These are phyloP conservation scores for Ganoderma sp. DNA, from an alignment of 1,284 basidiomycete genomes.

Conservation along the genomic window DNA sequence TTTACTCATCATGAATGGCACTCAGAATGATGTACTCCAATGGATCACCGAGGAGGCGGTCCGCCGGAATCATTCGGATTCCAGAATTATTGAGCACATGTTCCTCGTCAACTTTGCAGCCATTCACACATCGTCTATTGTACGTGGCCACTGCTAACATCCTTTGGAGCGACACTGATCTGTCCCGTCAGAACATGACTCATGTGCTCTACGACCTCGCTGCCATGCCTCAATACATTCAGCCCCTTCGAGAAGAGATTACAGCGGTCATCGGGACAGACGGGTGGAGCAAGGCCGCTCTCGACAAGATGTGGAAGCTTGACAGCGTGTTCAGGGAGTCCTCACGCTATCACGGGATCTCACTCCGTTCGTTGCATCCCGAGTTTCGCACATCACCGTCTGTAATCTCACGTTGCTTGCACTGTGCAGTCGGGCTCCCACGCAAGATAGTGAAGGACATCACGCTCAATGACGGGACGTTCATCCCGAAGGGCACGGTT, in stretches of 20 bases:
- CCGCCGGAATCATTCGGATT: slow-evolving; percentile 16
- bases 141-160: slow-evolving; percentile 10
- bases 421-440: slow-evolving; percentile 23
- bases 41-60: slow-evolving; percentile 38
- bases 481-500: slow-evolving; percentile 49
- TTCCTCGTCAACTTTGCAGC: slow-evolving; percentile 42
- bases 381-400: not conserved
- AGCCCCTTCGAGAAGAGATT: slow-evolving; percentile 53
- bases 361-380: slow-evolving; percentile 24
- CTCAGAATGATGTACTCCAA: slow-evolving; percentile 37
- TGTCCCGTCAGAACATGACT: slow-evolving; percentile 41
- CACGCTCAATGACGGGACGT: slow-evolving; percentile 49
- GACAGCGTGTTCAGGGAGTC: slow-evolving; percentile 61
- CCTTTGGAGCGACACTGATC: not conserved
- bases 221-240: slow-evolving; percentile 46
- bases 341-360: slow-evolving; percentile 45
- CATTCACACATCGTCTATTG: slow-evolving; percentile 42
- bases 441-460: slow-evolving; percentile 41
- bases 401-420: not conserved
- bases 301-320: slow-evolving; percentile 54
- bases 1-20: not conserved
- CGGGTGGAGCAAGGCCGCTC: slow-evolving; percentile 52
- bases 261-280: slow-evolving; percentile 44
- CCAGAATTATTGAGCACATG: slow-evolving; percentile 35
- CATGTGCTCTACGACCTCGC: slow-evolving; percentile 50